Conservation (phyloP, 192 early-diverging fungal species). For the Backusella mclennaniae region DNA sequence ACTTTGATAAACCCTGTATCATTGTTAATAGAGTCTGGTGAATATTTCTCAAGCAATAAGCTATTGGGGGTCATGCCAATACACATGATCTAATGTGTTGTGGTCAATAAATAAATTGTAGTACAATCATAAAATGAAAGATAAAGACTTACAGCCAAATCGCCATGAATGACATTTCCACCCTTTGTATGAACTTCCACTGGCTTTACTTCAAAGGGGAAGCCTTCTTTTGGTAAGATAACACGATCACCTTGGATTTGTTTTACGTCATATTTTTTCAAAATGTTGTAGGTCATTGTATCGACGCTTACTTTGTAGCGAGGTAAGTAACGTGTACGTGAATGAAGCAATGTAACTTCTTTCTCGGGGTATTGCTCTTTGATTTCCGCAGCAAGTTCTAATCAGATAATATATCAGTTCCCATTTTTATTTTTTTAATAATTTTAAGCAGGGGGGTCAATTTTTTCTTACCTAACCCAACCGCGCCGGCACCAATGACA, state of each 20-base stretch:
- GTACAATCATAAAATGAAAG: not conserved
- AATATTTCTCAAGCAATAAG: constrained; percentile 52
- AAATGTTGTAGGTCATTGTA: constrained; percentile 50
- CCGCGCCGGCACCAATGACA: constrained; percentile 73
- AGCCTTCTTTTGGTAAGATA: constrained; percentile 60
- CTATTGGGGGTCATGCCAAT: constrained; percentile 75
- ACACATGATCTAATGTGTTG: constrained; percentile 58
- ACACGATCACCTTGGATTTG: constrained; percentile 48
- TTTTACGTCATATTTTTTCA: constrained; percentile 42
- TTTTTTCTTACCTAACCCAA: constrained; percentile 49
- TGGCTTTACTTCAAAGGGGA: constrained; percentile 43
- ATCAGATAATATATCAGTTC: not conserved
- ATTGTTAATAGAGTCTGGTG: constrained; percentile 53
- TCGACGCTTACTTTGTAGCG: constrained; percentile 56
- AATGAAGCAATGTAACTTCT: constrained; percentile 65
- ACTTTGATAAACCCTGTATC: constrained; percentile 59
- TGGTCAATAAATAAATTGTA: not conserved
- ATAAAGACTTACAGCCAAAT: constrained; percentile 36
- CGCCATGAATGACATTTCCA: constrained; percentile 42
- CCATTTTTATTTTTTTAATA: not conserved
- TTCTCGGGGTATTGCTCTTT: constrained; percentile 54
- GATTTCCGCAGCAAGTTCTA: constrained; percentile 77
- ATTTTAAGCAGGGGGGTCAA: not conserved
- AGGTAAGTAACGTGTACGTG: constrained; percentile 53
- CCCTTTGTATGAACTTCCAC: constrained; percentile 40